Conservation (phyloP, 176 grass and related monocot genomes). For the Pontederia crassipes region DNA sequence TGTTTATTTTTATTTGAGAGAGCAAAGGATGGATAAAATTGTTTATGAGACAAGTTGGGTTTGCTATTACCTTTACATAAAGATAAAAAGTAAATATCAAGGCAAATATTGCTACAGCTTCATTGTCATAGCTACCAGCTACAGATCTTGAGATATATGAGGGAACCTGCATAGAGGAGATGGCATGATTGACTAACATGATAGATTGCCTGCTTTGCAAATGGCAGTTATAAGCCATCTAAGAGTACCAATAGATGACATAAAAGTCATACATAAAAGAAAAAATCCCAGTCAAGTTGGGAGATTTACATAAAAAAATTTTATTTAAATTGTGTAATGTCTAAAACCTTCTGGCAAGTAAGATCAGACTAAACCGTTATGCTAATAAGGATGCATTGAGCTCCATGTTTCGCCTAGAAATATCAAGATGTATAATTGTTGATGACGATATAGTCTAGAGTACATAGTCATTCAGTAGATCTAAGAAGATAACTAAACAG, state of each 20-base stretch:
- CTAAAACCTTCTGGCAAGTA: too few relatives aligned
- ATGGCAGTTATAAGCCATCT: not conserved
- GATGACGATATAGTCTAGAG: too few relatives aligned
- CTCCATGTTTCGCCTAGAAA: too few relatives aligned
- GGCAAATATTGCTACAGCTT: constrained; percentile 99
- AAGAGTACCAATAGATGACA: not conserved
- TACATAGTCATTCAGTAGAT: too few relatives aligned
- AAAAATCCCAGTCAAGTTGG: too few relatives aligned
- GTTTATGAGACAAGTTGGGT: not conserved
- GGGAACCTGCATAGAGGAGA: constrained; percentile 49
- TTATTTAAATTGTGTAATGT: too few relatives aligned
- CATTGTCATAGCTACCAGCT: constrained; percentile 99
- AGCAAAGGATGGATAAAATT: constrained; percentile 3
- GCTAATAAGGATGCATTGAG: too few relatives aligned
- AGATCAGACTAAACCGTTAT: too few relatives aligned
- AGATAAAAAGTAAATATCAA: constrained; percentile 98
- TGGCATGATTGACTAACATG: not conserved
- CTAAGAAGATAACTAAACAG: too few relatives aligned
- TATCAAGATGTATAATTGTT: too few relatives aligned
- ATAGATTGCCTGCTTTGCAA: too few relatives aligned
- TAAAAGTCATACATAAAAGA: not conserved
- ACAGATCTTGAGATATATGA: constrained; percentile 99
- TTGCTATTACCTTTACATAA: constrained; percentile 78
- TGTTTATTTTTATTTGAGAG: constrained; percentile 2
- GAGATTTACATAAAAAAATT: too few relatives aligned